Evolutionary conservation across 257 asterid species (phyloP), one percentile per base, ranked within the genome.

Genomic region (Cordia subcordata): DNA sequence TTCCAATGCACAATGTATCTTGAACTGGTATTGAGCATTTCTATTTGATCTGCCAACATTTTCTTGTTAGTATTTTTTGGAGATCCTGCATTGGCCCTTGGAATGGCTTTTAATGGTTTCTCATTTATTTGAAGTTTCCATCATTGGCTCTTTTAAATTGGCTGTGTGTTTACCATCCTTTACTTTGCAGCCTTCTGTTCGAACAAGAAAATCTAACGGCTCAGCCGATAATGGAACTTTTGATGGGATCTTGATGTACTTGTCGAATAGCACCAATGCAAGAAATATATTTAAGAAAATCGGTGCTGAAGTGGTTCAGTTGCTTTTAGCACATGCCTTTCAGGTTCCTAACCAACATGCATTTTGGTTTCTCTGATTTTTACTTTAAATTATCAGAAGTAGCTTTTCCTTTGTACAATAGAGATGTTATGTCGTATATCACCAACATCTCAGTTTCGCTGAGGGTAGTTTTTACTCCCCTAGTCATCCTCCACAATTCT

Each of bases 301-400:
- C 20, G 74, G 84, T 59, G 46, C 79, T 13, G 91, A 80, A 57
- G 79, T 75, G 16, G 79, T 86, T 71, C 95, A 88, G 58, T 75
- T 84, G 77, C 90, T 91, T 55, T 67, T 91, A 76, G 88, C 95
- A 40, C 73, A 80, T 71, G 95, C 76, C 70, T 91, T 85, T 76
- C 84, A 84, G 93, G 98, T 57, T 38, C 44, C 58, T 68, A 27
- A 1, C 35, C 35, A 1, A 27, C 35, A 27, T 6, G 35, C 35
- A 27, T 27, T 27, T 27, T 27, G 3, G 6, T 27, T 6, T 27
- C 35, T 27, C 35, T 27, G 6, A 27, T 27, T 6, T 27, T 27
- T 27, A 27, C 35, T 27, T 27, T 1, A 27, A 61, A 42, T 14
- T 50, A 62, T 50, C 46, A 50, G 50, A 51, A 27, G 35, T 27